These are phyloP conservation scores for Spathaspora passalidarum DNA, from an alignment of 805 yeast species.

Conservation along the genomic window DNA sequence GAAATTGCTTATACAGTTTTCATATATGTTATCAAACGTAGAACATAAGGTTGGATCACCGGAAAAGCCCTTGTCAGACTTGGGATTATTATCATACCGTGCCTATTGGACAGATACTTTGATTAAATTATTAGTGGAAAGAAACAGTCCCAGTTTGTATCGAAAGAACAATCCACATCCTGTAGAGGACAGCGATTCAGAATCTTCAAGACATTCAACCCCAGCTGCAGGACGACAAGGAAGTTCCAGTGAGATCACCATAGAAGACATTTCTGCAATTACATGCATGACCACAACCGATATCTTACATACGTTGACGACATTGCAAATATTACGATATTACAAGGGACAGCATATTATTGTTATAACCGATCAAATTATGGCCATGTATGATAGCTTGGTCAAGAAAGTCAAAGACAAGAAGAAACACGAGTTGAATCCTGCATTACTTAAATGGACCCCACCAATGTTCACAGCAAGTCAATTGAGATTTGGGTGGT, in stretches of 20 bases:
- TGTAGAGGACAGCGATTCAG: conserved; percentile 6
- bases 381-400: conserved; percentile 69
- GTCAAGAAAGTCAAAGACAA: conserved; percentile 52
- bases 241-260: conserved; percentile 56
- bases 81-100: conserved; percentile 89
- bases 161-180: conserved; percentile 32
- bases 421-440: conserved; percentile 73
- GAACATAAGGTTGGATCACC: conserved; percentile 95
- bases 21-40: conserved; percentile 83
- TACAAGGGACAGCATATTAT: conserved; percentile 93
- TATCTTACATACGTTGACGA: conserved; percentile 88
- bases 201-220: conserved; percentile 24
- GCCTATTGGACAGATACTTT: conserved; percentile 96
- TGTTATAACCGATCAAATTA: conserved; percentile 79
- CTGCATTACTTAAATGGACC: conserved; percentile 76
- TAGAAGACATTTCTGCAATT: conserved; percentile 82
- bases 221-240: conserved; percentile 11
- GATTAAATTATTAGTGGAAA: conserved; percentile 66
- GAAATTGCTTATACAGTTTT: conserved; percentile 84
- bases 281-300: conserved; percentile 97
- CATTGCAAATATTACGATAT: conserved; percentile 83
- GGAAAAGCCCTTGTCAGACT: conserved; percentile 93
- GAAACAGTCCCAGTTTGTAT: conserved; percentile 37
- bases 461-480: conserved; percentile 97
- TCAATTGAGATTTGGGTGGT: conserved; percentile 95